These are phyloP conservation scores for Physcia stellaris DNA, from an alignment of 495 filamentous ascomycete genomes.

Conservation along the genomic window DNA sequence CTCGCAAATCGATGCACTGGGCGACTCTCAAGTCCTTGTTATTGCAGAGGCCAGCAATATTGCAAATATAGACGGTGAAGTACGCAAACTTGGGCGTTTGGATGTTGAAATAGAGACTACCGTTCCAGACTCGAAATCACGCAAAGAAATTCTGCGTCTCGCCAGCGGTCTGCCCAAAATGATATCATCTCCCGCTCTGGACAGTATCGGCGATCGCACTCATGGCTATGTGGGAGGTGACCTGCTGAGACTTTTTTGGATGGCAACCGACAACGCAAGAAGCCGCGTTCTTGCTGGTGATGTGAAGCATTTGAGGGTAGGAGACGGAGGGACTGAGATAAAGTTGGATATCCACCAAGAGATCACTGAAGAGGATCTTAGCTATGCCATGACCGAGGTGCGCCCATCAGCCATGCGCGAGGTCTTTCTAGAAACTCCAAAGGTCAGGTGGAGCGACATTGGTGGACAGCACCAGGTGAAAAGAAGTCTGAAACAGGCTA, in stretches of 20 bases:
- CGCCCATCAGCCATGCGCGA: constrained; percentile 83
- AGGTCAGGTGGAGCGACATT: constrained; percentile 78
- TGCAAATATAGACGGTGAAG: constrained; percentile 57
- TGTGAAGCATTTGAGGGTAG: background rate
- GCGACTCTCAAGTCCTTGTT: constrained; percentile 42
- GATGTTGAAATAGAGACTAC: constrained; percentile 64
- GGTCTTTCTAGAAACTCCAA: constrained; percentile 76
- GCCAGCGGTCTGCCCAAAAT: constrained; percentile 14
- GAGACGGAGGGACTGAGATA: constrained; percentile 5
- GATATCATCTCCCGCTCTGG: constrained; percentile 19
- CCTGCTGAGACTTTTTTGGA: constrained; percentile 36
- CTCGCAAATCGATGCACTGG: constrained; percentile 29
- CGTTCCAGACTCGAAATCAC: constrained; percentile 57
- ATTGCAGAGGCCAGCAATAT: constrained; percentile 61
- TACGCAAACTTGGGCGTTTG: constrained; percentile 55
- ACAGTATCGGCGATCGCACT: constrained; percentile 40
- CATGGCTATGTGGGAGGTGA: constrained; percentile 60
- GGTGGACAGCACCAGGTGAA: constrained; percentile 80
- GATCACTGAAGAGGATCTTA: constrained; percentile 36
- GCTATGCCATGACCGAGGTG: constrained; percentile 39
- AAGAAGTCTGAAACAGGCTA: constrained; percentile 45
- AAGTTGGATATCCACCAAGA: constrained; percentile 11
- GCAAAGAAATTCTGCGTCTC: constrained; percentile 59
- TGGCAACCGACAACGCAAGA: constrained; percentile 30
- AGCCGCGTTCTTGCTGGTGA: constrained; percentile 14